phyloP scores from a whole-genome alignment of 2,329 filamentous ascomycete genomes.

The Fusarium sororula region DNA sequence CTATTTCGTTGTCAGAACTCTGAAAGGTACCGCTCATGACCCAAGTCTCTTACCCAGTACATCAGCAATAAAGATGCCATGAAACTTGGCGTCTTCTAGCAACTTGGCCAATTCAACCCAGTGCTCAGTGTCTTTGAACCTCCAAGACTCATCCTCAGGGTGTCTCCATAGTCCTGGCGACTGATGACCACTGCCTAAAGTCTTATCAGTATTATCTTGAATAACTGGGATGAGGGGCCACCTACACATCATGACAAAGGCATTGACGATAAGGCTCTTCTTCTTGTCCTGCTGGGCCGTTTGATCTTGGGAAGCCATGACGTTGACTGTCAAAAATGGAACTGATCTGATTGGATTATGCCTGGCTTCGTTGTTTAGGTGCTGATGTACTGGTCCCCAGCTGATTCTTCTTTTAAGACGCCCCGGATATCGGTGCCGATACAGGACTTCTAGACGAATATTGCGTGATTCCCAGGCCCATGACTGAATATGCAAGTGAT shows the following conservation, averaged over 20 bases:
- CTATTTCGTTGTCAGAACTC: slow-evolving; percentile 40
- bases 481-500: slow-evolving; percentile 18
- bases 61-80: slow-evolving; percentile 74
- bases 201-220: slow-evolving; percentile 6
- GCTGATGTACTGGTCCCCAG: neutral
- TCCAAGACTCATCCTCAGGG: slow-evolving; percentile 68
- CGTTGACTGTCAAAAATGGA: neutral
- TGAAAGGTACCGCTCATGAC: neutral
- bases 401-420: slow-evolving; percentile 15
- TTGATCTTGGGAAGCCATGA: slow-evolving; percentile 27
- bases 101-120: slow-evolving; percentile 69
- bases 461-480: slow-evolving; percentile 38
- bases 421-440: slow-evolving; percentile 3
- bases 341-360: neutral
- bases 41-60: slow-evolving; percentile 58
- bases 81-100: slow-evolving; percentile 69
- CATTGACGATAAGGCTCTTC: slow-evolving; percentile 52
- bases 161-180: slow-evolving; percentile 65
- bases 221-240: neutral
- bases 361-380: neutral
- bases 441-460: neutral
- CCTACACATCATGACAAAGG: slow-evolving; percentile 54
- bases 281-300: slow-evolving; percentile 44
- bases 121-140: slow-evolving; percentile 68
- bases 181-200: slow-evolving; percentile 54